Evolutionary conservation across 306 rosid genomes (phyloP).

Genomic region (Glycine soja): DNA sequence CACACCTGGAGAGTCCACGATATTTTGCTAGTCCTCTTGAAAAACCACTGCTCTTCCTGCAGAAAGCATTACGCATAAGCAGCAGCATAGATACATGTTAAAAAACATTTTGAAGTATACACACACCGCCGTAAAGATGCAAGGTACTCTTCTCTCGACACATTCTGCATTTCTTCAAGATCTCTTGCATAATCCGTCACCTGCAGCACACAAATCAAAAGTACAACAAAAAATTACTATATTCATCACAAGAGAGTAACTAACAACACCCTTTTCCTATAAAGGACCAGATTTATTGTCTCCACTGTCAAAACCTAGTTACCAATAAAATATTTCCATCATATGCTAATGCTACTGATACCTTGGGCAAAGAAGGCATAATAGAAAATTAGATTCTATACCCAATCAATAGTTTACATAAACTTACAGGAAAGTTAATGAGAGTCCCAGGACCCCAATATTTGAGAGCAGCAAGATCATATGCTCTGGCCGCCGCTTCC

Average conservation of each 20-base stretch:
- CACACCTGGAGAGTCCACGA: slow-evolving; percentile 91
- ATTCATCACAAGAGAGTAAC: slow-evolving; percentile 5
- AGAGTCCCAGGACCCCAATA: slow-evolving; percentile 99
- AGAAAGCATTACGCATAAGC: slow-evolving; percentile 53
- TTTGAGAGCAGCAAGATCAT: slow-evolving; percentile 97
- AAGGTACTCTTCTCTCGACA: slow-evolving; percentile 96
- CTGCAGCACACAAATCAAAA: slow-evolving; percentile 60
- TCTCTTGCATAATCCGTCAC: slow-evolving; percentile 96
- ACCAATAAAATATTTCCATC: slow-evolving; percentile 27
- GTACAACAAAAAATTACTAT: slow-evolving; percentile 24
- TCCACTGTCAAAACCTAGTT: slow-evolving; percentile 17
- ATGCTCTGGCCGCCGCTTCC: slow-evolving; percentile 99
- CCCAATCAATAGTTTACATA: not conserved
- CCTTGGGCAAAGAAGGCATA: slow-evolving; percentile 31
- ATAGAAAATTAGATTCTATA: not conserved
- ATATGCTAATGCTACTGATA: slow-evolving; percentile 7
- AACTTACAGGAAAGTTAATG: slow-evolving; percentile 92
- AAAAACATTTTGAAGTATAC: slow-evolving; percentile 34
- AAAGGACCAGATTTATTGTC: not conserved
- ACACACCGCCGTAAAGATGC: slow-evolving; percentile 90
- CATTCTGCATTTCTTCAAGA: slow-evolving; percentile 97
- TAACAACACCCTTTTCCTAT: slow-evolving; percentile 19
- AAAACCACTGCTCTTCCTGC: slow-evolving; percentile 99
- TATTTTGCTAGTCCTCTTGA: slow-evolving; percentile 95
- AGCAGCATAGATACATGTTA: slow-evolving; percentile 12